Percentiles rank a stretch among this genome's conserved stretches.
Conservation (phyloP, 1,284 basidiomycete species). For the Cystobasidium slooffiae region DNA sequence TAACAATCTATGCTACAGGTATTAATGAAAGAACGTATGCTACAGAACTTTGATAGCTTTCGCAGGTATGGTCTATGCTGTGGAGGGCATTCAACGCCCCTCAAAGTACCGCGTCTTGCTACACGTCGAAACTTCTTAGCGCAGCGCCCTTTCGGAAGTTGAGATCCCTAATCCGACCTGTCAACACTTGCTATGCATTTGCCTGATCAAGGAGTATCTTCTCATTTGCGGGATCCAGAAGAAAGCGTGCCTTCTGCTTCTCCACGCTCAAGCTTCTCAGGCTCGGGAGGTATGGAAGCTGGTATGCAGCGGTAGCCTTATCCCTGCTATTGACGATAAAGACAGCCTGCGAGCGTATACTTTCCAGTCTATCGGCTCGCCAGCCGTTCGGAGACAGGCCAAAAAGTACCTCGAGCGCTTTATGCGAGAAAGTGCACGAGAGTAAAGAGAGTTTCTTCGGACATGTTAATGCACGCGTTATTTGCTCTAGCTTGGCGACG, state of each 20-base stretch:
- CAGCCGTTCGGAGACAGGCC: slow-evolving; percentile 21
- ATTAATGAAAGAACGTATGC: too few species aligned
- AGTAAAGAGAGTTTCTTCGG: neutral
- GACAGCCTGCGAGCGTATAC: neutral
- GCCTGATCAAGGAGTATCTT: neutral
- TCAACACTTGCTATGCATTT: neutral
- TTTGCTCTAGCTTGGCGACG: slow-evolving; percentile 30
- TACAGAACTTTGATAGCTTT: too few species aligned
- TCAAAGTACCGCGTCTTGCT: too few species aligned
- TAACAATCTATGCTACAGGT: too few species aligned
- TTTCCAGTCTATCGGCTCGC: slow-evolving; percentile 1
- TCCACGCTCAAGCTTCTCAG: slow-evolving; percentile 3
- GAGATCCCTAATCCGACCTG: too few species aligned
- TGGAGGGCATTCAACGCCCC: too few species aligned
- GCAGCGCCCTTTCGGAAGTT: too few species aligned
- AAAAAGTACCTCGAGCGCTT: slow-evolving; percentile 21
- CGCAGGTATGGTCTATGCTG: too few species aligned
- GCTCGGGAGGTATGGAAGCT: slow-evolving; percentile 16
- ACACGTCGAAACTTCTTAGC: too few species aligned
- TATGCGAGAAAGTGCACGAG: slow-evolving; percentile 21
- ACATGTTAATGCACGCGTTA: slow-evolving; percentile 13
- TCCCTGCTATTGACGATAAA: slow-evolving; percentile 18
- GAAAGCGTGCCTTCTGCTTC: slow-evolving; percentile 7
- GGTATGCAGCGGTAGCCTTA: slow-evolving; percentile 13
- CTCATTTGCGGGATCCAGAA: slow-evolving; percentile 1